Evolutionary conservation across 1,284 basidiomycete genomes (phyloP), one percentile per base, ranked within the genome.

Genomic region (Ustilago sp.): DNA sequence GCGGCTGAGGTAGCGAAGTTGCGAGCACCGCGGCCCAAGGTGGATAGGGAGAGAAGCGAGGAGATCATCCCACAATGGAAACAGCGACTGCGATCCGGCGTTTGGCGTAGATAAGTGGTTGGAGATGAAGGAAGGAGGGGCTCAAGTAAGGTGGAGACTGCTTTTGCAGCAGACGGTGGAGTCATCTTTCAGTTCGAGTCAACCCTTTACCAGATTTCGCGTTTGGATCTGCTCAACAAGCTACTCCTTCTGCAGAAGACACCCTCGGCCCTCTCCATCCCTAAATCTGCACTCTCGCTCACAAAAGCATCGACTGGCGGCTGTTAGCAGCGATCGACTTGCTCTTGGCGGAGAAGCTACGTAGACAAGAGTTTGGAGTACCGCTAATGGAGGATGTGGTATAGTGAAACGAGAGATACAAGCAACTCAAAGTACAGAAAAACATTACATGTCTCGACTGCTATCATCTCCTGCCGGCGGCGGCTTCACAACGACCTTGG

Each of bases 401-500:
- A 57, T 57, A 63, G 45, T 34, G 15, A 35, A n/a, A 51, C 28
- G 12, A 55, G 35, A 45, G 17, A 36, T 11, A 54, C 48, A 55
- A 45, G 7, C 9, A 19, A 50, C 28, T 28, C 54, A 36, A 28
- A 51, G 39, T 47, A 59, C 52, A 53, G 32, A 23, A 45, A 31
- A n/a, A 1, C 11, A 8, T 61, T 51, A 76, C 63, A 76, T 76
- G 36, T 76, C 74, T 13, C 59, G 56, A 64, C 74, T 76, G 57
- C 65, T 63, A n/a, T 76, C 74, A 35, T 66, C 68, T 6, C 55
- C 65, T 12, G 63, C 58, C 28, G 61, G 35, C 5, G 74, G 58
- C 9, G 57, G 69, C 35, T 58, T 59, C 11, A 80, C 72, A n/a
- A 63, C 56, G 47, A 81, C 76, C 62, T 63, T 77, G 0, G 79